phyloP scores from a whole-genome alignment of 2,329 filamentous ascomycete genomes.

The Penicillium expansum region DNA sequence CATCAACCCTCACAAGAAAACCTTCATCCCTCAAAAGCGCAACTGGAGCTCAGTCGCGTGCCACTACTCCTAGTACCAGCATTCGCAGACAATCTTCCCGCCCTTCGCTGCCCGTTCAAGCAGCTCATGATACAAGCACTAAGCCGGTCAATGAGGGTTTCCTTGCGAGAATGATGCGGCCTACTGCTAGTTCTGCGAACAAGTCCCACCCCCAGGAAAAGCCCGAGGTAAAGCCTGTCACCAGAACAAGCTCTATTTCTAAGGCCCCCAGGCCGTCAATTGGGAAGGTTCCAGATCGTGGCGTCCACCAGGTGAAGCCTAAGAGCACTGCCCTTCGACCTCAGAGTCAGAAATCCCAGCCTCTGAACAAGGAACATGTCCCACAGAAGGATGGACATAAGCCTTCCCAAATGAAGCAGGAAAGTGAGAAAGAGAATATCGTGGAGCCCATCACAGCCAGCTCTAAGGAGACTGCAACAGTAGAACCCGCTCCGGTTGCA shows the following conservation, averaged over 20 bases:
- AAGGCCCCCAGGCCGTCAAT: constrained; percentile 25
- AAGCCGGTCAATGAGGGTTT: constrained; percentile 47
- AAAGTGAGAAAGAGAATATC: constrained; percentile 23
- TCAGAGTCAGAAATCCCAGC: constrained; percentile 24
- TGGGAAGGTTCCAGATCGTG: constrained; percentile 25
- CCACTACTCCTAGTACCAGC: constrained; percentile 23
- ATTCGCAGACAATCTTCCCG: constrained; percentile 34
- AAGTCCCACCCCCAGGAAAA: constrained; percentile 51
- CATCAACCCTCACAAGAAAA: constrained; percentile 35
- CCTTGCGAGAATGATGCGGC: constrained; percentile 52
- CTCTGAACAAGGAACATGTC: constrained; percentile 9
- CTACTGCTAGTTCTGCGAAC: constrained; percentile 50
- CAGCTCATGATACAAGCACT: constrained; percentile 30
- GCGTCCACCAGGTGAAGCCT: constrained; percentile 14
- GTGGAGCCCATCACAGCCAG: constrained; percentile 7
- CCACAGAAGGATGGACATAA: constrained; percentile 7
- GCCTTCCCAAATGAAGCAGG: constrained; percentile 4
- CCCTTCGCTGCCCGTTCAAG: constrained; percentile 31
- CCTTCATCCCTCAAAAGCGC: constrained; percentile 35
- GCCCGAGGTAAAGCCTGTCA: constrained; percentile 41
- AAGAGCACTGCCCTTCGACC: constrained; percentile 17
- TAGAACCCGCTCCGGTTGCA: not conserved
- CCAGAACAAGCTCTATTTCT: constrained; percentile 26
- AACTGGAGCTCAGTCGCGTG: constrained; percentile 21
- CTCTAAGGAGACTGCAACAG: constrained; percentile 8